Percentiles rank a stretch among this genome's conserved stretches.
Evolutionary conservation across 202 grass and related monocot species (phyloP).

Genomic region (Carex sylvatica): DNA sequence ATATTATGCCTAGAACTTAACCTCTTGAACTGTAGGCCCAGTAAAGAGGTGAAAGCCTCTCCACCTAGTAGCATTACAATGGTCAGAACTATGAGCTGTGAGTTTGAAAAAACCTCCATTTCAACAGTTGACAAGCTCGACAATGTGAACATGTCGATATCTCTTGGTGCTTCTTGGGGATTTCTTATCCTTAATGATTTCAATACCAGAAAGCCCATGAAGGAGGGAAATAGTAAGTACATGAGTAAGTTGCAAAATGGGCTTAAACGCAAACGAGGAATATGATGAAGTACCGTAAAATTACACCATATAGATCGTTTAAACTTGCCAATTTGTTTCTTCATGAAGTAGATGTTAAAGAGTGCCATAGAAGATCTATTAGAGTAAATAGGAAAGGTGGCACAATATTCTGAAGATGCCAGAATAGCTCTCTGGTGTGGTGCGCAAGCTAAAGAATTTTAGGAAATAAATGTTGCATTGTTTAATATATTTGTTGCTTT

Average conservation of each 20-base stretch:
- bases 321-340: background rate
- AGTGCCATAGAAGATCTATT: too few relatives aligned
- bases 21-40: conserved; percentile 37
- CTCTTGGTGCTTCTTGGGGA: background rate
- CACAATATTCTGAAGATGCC: too few relatives aligned
- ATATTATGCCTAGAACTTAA: conserved; percentile 18
- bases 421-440: too few relatives aligned
- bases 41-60: conserved; percentile 52
- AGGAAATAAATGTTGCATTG: too few relatives aligned
- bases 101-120: conserved; percentile 68
- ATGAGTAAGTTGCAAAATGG: conserved; percentile 28
- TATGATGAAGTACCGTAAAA: background rate
- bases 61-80: conserved; percentile 56
- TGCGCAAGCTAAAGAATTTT: too few relatives aligned
- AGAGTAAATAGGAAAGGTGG: too few relatives aligned
- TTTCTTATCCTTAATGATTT: conserved; percentile 1
- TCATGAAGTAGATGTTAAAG: conserved; percentile 34
- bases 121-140: conserved; percentile 75
- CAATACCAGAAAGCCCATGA: conserved; percentile 39
- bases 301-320: background rate
- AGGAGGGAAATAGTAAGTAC: conserved; percentile 51
- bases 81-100: conserved; percentile 49
- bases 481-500: too few relatives aligned
- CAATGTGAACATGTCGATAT: conserved; percentile 45
- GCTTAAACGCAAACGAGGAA: background rate